phyloP scores from a whole-genome alignment of 163 green algal genomes.

The Coccomyxa subellipsoidea region DNA sequence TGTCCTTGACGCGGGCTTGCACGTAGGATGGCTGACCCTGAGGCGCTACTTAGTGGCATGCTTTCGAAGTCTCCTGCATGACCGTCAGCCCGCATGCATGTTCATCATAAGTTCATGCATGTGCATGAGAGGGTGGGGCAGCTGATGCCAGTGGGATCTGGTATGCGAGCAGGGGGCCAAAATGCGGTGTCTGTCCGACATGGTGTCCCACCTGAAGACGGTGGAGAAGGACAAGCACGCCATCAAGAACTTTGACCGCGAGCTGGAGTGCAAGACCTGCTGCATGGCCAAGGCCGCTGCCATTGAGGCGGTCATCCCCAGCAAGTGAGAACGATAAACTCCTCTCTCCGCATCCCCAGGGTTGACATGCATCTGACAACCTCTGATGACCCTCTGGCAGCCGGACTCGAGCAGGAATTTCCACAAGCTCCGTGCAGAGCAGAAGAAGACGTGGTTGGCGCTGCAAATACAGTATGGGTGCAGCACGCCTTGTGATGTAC shows the following conservation, averaged over 20 bases:
- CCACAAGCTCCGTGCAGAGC: no score
- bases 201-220: constrained; percentile 5
- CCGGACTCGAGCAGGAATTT: no score
- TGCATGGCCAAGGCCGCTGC: neutral
- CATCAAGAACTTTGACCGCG: constrained; percentile 11
- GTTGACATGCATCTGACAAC: no score
- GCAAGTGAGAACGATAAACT: neutral
- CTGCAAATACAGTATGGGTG: no score
- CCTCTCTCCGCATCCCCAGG: neutral
- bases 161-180: neutral
- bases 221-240: constrained; percentile 7
- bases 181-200: neutral
- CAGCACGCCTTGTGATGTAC: no score
- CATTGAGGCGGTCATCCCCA: neutral
- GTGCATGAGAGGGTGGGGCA: no score
- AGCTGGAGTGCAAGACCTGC: constrained; percentile 1
- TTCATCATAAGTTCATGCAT: neutral
- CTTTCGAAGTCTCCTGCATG: neutral
- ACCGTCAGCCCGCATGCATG: neutral
- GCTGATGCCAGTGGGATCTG: neutral
- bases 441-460: no score
- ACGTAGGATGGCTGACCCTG: no score
- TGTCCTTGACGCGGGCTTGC: no score
- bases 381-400: no score
- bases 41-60: neutral